These are phyloP conservation scores for Corynascus novoguineensis DNA, from an alignment of 495 filamentous ascomycete species.

Conservation along the genomic window DNA sequence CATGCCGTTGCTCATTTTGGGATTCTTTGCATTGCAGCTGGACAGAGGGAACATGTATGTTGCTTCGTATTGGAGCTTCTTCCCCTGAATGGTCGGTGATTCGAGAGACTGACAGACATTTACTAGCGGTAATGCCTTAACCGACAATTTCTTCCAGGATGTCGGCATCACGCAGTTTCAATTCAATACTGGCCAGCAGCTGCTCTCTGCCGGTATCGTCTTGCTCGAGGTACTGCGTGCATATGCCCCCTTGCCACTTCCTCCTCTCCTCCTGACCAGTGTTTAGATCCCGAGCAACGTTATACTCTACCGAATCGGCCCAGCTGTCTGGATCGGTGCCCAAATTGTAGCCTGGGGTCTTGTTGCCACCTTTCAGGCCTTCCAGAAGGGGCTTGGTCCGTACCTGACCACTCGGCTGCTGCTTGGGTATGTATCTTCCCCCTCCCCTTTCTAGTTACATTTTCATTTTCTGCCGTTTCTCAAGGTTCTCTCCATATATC, in stretches of 20 bases:
- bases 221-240: constrained; percentile 42
- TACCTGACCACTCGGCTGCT: constrained; percentile 50
- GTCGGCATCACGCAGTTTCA: constrained; percentile 52
- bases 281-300: constrained; percentile 50
- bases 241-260: background rate
- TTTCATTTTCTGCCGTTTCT: too few species aligned
- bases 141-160: constrained; percentile 44
- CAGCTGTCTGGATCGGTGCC: constrained; percentile 47
- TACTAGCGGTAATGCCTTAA: constrained; percentile 28
- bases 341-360: constrained; percentile 57
- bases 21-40: constrained; percentile 55
- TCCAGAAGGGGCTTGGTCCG: constrained; percentile 46
- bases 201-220: constrained; percentile 53
- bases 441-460: too few species aligned
- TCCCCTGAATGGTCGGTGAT: background rate
- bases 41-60: constrained; percentile 40
- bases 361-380: constrained; percentile 55
- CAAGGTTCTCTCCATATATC: background rate
- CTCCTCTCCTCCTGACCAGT: background rate
- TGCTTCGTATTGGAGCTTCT: background rate
- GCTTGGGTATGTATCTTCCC: constrained; percentile 38
- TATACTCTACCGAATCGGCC: constrained; percentile 51
- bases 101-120: too few species aligned
- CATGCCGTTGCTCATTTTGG: constrained; percentile 49
- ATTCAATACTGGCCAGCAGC: constrained; percentile 52